Evolutionary conservation across 805 yeast genomes (phyloP), one percentile per base, ranked within the genome.

Genomic region (Cyberlindnera euphorbiae): DNA sequence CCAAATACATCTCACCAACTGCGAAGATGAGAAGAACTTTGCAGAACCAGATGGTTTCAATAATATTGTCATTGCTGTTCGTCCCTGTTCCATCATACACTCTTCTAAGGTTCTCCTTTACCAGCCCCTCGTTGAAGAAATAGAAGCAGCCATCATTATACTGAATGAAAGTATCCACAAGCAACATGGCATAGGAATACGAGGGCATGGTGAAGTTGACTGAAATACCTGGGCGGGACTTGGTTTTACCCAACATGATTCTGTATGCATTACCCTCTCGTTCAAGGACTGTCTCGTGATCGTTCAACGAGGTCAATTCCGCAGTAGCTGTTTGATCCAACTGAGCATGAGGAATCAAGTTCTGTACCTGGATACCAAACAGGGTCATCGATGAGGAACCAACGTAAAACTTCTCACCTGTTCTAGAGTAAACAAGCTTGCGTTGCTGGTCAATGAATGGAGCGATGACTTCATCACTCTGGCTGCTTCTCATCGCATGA

Each of bases 141-240:
- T 83, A 83, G 55, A 83, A 83, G 49, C 94, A 83, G 1, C 89
- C 93, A 57, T 82, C 93, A 49, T 83, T 83, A 56, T 82, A 83
- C 34, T 81, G 79, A 35, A 83, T 73, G 47, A 83, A 83, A 0
- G 86, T 79, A 52, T 83, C 90, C 10, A 83, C 83, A 32, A 83
- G 60, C 11, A 81, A 56, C 73, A 80, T 73, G 6, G 90, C 88
- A 55, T 82, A 82, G 4, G 85, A 75, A 45, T 81, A 82, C 11
- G 86, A 77, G 1, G 94, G 94, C 13, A 83, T 62, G 0, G 85
- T 73, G 52, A 82, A 81, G 49, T 80, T 79, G 17, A 81, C 84
- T 16, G 81, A 70, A 6, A 79, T 66, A 1, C 84, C 82, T 0
- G 85, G 82, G 24, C 82, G 64, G 3, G 82, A 75, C 38, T 77